phyloP scores from a whole-genome alignment of 2,329 filamentous ascomycete species.

The Claviceps purpurea region DNA sequence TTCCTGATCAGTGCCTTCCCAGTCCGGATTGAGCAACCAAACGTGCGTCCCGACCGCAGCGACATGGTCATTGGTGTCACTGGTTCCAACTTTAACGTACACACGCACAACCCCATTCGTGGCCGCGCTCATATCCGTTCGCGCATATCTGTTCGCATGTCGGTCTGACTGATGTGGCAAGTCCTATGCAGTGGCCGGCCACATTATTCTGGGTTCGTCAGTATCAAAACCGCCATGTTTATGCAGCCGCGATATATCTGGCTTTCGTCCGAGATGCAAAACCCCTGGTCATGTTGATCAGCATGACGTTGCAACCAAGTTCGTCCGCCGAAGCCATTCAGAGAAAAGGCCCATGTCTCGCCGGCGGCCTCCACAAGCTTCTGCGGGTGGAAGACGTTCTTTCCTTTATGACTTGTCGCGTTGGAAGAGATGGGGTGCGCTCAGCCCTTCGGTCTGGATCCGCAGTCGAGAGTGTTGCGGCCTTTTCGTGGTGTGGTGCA shows the following conservation, averaged over 20 bases:
- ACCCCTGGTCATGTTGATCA: not conserved
- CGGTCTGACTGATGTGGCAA: not conserved
- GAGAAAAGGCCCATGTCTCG: not conserved
- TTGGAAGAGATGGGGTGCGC: not conserved
- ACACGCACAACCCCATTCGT: no score
- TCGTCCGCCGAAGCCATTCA: not conserved
- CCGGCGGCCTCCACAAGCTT: not conserved
- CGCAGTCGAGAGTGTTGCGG: not conserved
- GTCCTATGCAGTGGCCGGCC: no score
- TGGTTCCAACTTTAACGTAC: no score
- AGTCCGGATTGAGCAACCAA: not conserved
- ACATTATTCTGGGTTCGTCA: no score
- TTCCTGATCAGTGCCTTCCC: not conserved
- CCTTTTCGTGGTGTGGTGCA: not conserved
- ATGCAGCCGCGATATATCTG: not conserved
- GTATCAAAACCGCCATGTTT: no score
- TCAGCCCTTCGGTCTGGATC: not conserved
- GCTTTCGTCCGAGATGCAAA: not conserved
- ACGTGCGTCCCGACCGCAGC: not conserved
- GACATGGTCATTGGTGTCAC: not conserved
- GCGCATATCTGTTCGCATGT: no score
- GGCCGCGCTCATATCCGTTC: no score
- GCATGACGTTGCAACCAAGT: not conserved
- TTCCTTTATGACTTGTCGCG: not conserved
- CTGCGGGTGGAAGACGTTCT: not conserved